Base-by-base conservation (phyloP, 2,329 filamentous ascomycete genomes). In the Colletotrichum higginsianum region DNA sequence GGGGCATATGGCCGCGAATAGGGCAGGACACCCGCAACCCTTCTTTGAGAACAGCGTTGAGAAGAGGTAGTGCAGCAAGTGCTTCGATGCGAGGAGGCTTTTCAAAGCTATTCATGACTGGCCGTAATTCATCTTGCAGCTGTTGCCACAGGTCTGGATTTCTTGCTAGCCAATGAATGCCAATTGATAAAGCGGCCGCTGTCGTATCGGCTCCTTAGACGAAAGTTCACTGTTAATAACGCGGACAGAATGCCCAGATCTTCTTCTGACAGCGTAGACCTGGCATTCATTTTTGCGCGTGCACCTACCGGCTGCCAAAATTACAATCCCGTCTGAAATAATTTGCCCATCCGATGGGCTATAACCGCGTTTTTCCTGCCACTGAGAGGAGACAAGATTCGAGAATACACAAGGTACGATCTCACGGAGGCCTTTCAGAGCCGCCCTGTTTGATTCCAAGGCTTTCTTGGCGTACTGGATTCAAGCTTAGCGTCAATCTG, bases 21-120 rank as follows among this genome's bases (percentile, higher is more conserved):
- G 67, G 67, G 38, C 63, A 67, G 3, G 67, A 67, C 1, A 71
- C 57, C n/a, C 67, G 67, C n/a, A 71, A n/a, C 7, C 67, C 67
- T 52, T 71, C 67, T 35, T 67, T 71, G 26, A 71, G 18, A 1
- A 61, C 57, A 13, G 67, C 67, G 21, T 67, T 66, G 12, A 71
- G 67, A 9, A 71, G 46, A 23, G 63, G 63, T 12, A 71, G 30
- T 15, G 47, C 23, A 40, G 57, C 63, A 15, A 71, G 63, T 2
- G 21, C 11, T 46, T 67, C 63, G 23, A 67, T 23, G 2, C 38
- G 40, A 47, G 63, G 57, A 6, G 5, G 26, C n/a, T 23, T 56
- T 16, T n/a, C 15, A 12, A 18, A 12, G 16, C 8, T 6, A 11
- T 47, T 18, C 64, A 67, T 67, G 5, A 61, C 18, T 1, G 55